A percentile compares a stretch with the other conserved stretches of the same genome.
Evolutionary conservation across 108 stramenopile species (phyloP).

Genomic region (Fistulifera pelliculosa): DNA sequence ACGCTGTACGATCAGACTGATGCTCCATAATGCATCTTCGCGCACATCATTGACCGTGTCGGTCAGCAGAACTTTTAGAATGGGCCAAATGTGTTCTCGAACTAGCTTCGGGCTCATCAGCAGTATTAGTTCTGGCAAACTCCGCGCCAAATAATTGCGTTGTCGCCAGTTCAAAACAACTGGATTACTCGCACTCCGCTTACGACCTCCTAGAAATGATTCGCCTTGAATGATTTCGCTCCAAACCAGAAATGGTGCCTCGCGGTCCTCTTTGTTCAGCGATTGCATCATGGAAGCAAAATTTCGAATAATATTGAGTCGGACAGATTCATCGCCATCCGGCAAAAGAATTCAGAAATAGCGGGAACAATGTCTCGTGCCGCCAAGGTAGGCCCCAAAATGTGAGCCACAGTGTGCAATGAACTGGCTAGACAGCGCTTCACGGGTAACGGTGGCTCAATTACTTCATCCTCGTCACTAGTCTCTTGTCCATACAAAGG

Average conservation of each 20-base stretch:
- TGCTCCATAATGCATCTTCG: constrained; percentile 73
- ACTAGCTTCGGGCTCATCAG: constrained; percentile 46
- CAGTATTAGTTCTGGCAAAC: constrained; percentile 69
- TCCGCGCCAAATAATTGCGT: constrained; percentile 78
- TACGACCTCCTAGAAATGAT: constrained; percentile 57
- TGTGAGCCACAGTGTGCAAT: constrained; percentile 87
- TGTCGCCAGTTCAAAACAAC: constrained; percentile 91
- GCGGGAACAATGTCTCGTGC: constrained; percentile 65
- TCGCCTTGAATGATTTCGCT: constrained; percentile 68
- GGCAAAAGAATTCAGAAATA: constrained; percentile 80
- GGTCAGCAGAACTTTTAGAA: constrained; percentile 55
- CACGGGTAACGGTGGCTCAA: constrained; percentile 54
- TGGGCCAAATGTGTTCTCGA: constrained; percentile 61
- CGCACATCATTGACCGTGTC: constrained; percentile 73
- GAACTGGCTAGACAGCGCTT: constrained; percentile 85
- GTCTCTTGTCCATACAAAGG: constrained; percentile 35
- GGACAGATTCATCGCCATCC: constrained; percentile 93
- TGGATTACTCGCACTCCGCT: constrained; percentile 70
- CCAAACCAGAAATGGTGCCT: constrained; percentile 62
- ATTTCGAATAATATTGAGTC: constrained; percentile 79
- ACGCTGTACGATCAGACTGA: constrained; percentile 49
- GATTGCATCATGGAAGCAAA: constrained; percentile 66
- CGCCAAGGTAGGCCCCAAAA: constrained; percentile 60
- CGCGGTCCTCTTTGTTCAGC: constrained; percentile 41
- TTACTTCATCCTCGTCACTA: constrained; percentile 3